Conservation (phyloP, 2,329 filamentous ascomycete genomes). For the Orbilia oligospora region DNA sequence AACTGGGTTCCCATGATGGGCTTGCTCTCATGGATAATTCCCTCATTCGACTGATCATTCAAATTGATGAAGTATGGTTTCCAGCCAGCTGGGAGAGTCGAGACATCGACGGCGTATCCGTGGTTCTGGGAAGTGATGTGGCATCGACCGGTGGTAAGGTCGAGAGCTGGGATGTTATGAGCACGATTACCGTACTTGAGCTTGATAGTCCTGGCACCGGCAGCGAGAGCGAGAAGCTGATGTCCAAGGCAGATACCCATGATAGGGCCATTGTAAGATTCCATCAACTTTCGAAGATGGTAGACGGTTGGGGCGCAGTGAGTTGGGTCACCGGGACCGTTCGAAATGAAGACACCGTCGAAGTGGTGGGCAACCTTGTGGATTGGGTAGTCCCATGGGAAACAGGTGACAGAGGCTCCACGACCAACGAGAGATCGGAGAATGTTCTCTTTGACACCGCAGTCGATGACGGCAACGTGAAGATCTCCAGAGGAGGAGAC, state of each 20-base stretch:
- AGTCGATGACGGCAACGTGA: slow-evolving; percentile 96
- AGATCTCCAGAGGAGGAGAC: slow-evolving; percentile 87
- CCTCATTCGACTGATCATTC: slow-evolving; percentile 96
- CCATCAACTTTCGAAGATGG: slow-evolving; percentile 91
- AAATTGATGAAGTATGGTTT: slow-evolving; percentile 99
- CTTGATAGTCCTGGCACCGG: slow-evolving; percentile 92
- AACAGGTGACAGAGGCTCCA: slow-evolving; percentile 91
- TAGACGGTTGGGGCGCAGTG: slow-evolving; percentile 96
- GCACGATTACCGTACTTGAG: slow-evolving; percentile 99
- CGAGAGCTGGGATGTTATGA: slow-evolving; percentile 96
- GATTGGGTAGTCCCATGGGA: slow-evolving; percentile 97
- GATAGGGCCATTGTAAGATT: slow-evolving; percentile 88
- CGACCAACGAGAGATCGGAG: slow-evolving; percentile 92
- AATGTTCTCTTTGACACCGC: slow-evolving; percentile 99
- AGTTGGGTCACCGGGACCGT: slow-evolving; percentile 96
- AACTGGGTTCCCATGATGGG: slow-evolving; percentile 99
- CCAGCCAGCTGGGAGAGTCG: slow-evolving; percentile 86
- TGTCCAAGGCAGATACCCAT: slow-evolving; percentile 99
- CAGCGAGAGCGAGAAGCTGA: slow-evolving; percentile 91
- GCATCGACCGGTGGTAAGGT: slow-evolving; percentile 95
- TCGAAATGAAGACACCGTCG: slow-evolving; percentile 98
- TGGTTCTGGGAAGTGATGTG: slow-evolving; percentile 99
- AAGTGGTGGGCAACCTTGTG: slow-evolving; percentile 99
- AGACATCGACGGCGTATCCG: slow-evolving; percentile 92
- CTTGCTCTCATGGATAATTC: slow-evolving; percentile 93